phyloP scores from a whole-genome alignment of 2,329 filamentous ascomycete genomes.

The Dactylellina haptotyla region DNA sequence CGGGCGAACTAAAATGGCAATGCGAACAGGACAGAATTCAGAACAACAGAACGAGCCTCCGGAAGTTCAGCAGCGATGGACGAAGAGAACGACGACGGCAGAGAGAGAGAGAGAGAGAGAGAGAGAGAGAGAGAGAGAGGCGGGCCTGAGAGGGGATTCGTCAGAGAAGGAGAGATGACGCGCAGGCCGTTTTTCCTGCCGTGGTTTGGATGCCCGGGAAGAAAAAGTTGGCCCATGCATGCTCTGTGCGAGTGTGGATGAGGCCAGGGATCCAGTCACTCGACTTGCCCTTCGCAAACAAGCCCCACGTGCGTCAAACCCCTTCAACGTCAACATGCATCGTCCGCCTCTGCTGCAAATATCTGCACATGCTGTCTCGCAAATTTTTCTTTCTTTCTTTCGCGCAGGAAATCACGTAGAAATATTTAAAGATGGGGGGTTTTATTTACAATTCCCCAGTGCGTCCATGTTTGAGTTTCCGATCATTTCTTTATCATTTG shows the following conservation, averaged over 20 bases:
- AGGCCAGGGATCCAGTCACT: background rate
- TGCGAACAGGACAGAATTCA: slow-evolving; percentile 18
- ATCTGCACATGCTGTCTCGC: too few relatives aligned
- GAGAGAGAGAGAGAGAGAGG: too few relatives aligned
- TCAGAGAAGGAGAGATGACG: slow-evolving; percentile 45
- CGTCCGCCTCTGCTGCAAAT: too few relatives aligned
- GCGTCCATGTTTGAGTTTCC: too few relatives aligned
- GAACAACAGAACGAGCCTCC: too few relatives aligned
- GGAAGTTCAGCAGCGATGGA: slow-evolving; percentile 11
- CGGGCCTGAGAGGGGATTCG: slow-evolving; percentile 26
- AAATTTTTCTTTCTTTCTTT: too few relatives aligned
- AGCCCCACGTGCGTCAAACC: slow-evolving; percentile 9
- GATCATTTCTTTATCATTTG: too few relatives aligned
- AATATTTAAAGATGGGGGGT: too few relatives aligned
- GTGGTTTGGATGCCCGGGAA: slow-evolving; percentile 30
- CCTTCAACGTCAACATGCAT: slow-evolving; percentile 30
- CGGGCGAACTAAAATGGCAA: background rate
- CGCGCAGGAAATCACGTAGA: too few relatives aligned
- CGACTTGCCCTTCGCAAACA: slow-evolving; percentile 16
- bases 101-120: slow-evolving; percentile 1
- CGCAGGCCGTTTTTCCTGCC: slow-evolving; percentile 39
- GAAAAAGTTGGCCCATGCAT: slow-evolving; percentile 15
- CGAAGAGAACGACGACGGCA: slow-evolving; percentile 18
- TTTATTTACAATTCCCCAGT: too few relatives aligned
- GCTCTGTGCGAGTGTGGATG: slow-evolving; percentile 11